Evolutionary conservation across 2,329 filamentous ascomycete species (phyloP), one percentile per base, ranked within the genome.

Genomic region (Coniochaeta sp.): DNA sequence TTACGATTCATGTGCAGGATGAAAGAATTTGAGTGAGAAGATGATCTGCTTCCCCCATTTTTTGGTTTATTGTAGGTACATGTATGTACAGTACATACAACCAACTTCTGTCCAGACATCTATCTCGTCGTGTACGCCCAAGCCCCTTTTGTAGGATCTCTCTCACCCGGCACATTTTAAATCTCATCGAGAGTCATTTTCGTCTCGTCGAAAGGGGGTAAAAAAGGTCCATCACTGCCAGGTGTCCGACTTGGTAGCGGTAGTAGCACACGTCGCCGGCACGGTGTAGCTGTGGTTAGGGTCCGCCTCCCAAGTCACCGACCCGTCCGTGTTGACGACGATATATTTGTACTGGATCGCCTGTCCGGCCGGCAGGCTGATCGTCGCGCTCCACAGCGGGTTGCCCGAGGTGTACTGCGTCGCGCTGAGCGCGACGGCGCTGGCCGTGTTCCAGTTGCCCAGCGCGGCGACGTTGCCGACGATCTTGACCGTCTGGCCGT

Each of bases 271-370:
- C 9, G 68, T 68, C 12, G 62, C 61, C 0, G 72, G 62, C 8
- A 76, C 71, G 3, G 72, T 75, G 62, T 75, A 74, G 19, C 68
- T 67, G 52, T 76, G 78, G 68, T 84, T 81, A 0, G 80, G 78
- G 57, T 88, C 87, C 56, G 74, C 76, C 74, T 91, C 88, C 88
- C 88, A 91, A 2, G 73, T 77, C 9, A 88, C 72, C 0, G 73
- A 74, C 0, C 85, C 83, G 65, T 82, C 79, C 1, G 72, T 67
- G 61, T 77, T 77, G 47, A 87, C 79, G 57, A 83, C 81, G 65
- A 91, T 81, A 68, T 84, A 91, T 75, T 91, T 90, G 71, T 90
- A 91, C 74, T 85, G 67, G 50, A 91, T 75, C 2, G 71, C 73
- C 55, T 77, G 76, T 2, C 87, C 87, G 0, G 83, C 77, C 0